Evolutionary conservation across 352 stramenopile species (phyloP), one percentile per base, ranked within the genome.

Genomic region (Thraustochytrium sp.): DNA sequence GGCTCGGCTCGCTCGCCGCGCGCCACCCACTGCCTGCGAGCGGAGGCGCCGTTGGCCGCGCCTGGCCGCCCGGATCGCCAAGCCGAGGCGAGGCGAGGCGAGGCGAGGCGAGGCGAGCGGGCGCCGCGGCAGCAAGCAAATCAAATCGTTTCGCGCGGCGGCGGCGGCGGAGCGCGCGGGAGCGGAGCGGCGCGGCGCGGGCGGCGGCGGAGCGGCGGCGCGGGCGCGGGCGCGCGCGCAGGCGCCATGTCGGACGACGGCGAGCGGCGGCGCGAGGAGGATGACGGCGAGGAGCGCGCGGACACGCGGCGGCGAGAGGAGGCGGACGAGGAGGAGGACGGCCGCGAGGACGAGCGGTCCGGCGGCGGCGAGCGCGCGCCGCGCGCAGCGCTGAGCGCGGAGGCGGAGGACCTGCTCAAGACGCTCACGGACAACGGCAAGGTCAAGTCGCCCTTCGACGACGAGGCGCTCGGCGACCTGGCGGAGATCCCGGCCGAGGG

Each of bases 171-270:
- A n/a, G n/a, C n/a, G n/a, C n/a, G n/a, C n/a, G n/a, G n/a, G n/a
- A n/a, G n/a, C n/a, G n/a, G n/a, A n/a, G n/a, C n/a, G n/a, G n/a
- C n/a, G n/a, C n/a, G n/a, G n/a, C n/a, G n/a, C n/a, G n/a, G n/a
- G n/a, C n/a, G n/a, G n/a, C n/a, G n/a, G n/a, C n/a, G n/a, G n/a
- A n/a, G n/a, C n/a, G n/a, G n/a, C n/a, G n/a, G n/a, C n/a, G n/a
- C n/a, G n/a, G n/a, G n/a, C n/a, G n/a, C n/a, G n/a, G n/a, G n/a
- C n/a, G n/a, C n/a, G n/a, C n/a, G n/a, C n/a, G n/a, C n/a, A n/a
- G n/a, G n/a, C n/a, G n/a, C n/a, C n/a, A 72, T 72, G 59, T 72
- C 59, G 1, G 59, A 72, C 59, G 59, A 72, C 40, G 59, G 46
- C 26, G 59, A 72, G 26, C 13, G 59, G 0, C 59, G 59, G 9